phyloP scores from a whole-genome alignment of 805 yeast genomes.

The Candida fluviatilis region DNA sequence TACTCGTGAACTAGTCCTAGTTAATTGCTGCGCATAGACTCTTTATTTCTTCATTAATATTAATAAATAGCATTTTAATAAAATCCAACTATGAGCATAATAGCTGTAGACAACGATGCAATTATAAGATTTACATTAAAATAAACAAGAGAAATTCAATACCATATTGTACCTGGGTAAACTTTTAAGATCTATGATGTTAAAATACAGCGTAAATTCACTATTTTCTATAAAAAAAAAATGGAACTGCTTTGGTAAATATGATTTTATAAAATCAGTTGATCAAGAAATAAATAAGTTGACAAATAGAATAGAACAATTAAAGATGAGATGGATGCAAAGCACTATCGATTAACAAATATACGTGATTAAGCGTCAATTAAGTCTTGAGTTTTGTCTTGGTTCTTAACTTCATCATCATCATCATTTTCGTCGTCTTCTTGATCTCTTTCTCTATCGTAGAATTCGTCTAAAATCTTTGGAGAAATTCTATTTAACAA shows the following conservation, averaged over 20 bases:
- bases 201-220: background rate
- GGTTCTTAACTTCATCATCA: conserved; percentile 21
- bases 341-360: background rate
- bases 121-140: no score
- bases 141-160: no score
- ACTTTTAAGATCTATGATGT: no score
- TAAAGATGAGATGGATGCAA: conserved; percentile 6
- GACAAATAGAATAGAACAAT: conserved; percentile 4
- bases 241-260: background rate
- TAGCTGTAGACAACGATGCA: no score
- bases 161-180: no score
- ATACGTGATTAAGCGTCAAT: conserved; percentile 32
- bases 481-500: conserved; percentile 98
- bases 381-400: conserved; percentile 37
- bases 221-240: background rate
- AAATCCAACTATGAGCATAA: no score
- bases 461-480: conserved; percentile 91
- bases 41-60: background rate
- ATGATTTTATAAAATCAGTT: background rate
- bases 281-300: background rate
- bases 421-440: conserved; percentile 52
- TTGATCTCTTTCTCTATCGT: conserved; percentile 79
- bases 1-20: background rate
- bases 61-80: background rate
- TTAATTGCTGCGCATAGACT: background rate